phyloP scores from a whole-genome alignment of 345 rosid species.

The Lagerstroemia speciosa region DNA sequence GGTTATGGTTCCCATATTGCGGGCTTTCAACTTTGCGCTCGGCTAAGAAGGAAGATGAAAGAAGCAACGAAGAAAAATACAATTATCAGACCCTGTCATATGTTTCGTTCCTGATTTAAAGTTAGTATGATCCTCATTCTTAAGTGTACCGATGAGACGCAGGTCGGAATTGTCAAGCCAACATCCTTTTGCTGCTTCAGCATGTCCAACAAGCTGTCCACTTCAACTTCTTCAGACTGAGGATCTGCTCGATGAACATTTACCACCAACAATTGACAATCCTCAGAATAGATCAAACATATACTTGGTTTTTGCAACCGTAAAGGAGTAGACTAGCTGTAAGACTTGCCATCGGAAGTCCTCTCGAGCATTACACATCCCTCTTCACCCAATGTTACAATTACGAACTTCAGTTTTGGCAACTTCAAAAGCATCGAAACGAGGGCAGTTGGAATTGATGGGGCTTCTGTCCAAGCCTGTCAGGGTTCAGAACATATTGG shows the following conservation, averaged over 20 bases:
- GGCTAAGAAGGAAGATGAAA: constrained; percentile 29
- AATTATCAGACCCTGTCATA: not conserved
- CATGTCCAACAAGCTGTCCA: constrained; percentile 45
- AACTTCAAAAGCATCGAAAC: constrained; percentile 66
- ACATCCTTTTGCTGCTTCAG: constrained; percentile 44
- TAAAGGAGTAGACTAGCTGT: not conserved
- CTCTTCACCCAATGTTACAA: constrained; percentile 78
- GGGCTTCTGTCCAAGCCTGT: constrained; percentile 74
- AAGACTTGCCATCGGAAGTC: constrained; percentile 41
- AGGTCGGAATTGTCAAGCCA: constrained; percentile 33
- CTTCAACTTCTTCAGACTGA: constrained; percentile 45
- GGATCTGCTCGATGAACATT: constrained; percentile 18
- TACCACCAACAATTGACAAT: not conserved
- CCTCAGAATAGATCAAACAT: not conserved
- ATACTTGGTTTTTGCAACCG: not conserved
- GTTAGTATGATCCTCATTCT: not conserved
- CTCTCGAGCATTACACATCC: constrained; percentile 91
- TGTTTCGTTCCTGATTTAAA: not conserved
- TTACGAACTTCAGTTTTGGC: constrained; percentile 68
- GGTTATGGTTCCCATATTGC: constrained; percentile 48
- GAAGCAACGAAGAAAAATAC: constrained; percentile 5
- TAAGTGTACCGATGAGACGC: constrained; percentile 44
- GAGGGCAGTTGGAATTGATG: constrained; percentile 63
- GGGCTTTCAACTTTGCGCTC: constrained; percentile 32
- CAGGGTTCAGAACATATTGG: not conserved